Percentiles rank a stretch among this genome's conserved stretches.
These are phyloP conservation scores for Trichomonas gallinae DNA, from an alignment of 208 protist genomes.

Conservation along the genomic window DNA sequence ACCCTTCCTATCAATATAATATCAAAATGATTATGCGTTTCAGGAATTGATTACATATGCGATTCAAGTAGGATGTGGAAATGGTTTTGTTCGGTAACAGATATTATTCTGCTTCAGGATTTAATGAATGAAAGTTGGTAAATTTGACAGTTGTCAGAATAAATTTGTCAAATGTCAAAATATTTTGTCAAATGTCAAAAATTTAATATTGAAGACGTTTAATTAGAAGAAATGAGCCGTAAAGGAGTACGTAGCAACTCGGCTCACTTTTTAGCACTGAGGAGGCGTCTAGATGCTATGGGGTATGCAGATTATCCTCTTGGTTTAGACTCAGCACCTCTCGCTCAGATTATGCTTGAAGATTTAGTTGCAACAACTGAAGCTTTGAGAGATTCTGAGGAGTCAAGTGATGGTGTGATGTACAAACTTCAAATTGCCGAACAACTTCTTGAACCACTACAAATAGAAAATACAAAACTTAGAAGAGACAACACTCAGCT, in stretches of 20 bases:
- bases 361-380: slow-evolving; percentile 6
- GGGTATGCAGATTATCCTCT: not conserved
- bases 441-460: not conserved
- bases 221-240: not conserved
- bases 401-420: not conserved
- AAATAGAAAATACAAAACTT: not conserved
- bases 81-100: too few species aligned
- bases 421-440: not conserved
- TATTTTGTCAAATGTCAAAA: too few species aligned
- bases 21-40: too few species aligned
- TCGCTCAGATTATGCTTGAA: not conserved
- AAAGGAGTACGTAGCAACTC: not conserved
- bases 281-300: not conserved
- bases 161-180: too few species aligned
- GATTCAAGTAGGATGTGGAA: too few species aligned
- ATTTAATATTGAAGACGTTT: not conserved
- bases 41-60: too few species aligned
- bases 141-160: too few species aligned
- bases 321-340: not conserved
- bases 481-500: not conserved
- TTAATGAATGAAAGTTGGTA: too few species aligned
- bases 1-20: too few species aligned
- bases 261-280: not conserved
- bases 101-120: too few species aligned
- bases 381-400: not conserved